Evolutionary conservation across 106 monocot genomes (phyloP), one percentile per base, ranked within the genome.

Genomic region (Narthecium ossifragum): DNA sequence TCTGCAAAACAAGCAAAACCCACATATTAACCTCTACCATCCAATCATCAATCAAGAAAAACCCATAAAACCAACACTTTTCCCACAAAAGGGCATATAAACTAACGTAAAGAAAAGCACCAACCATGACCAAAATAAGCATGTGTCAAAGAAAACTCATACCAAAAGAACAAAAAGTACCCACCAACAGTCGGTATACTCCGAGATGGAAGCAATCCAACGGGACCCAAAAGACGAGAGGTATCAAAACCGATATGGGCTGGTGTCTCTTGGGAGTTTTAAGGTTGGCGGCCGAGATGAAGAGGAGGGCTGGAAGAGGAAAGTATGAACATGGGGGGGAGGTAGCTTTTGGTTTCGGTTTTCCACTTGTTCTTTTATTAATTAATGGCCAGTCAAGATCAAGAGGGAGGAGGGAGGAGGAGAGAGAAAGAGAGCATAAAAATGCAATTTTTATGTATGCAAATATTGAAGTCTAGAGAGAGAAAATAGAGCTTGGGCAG

Each of bases 1-100:
- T 38, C 58, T 58, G 58, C 24, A 20, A 36, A 22, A 25, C 18
- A 37, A 58, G 20, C 31, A 58, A 49, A 49, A 49, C 43, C 18
- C 17, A 43, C 17, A 43, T 17, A n/a, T n/a, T n/a, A n/a, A n/a
- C n/a, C n/a, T n/a, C n/a, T n/a, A n/a, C n/a, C n/a, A n/a, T n/a
- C n/a, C n/a, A n/a, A n/a, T n/a, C n/a, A n/a, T n/a, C n/a, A n/a
- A n/a, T n/a, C n/a, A 43, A 18, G 43, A 18, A 18, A 13, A 43
- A 43, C 17, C 18, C 12, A 43, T 17, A 13, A 43, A 43, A 43
- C 4, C 43, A 43, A 11, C 36, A 5, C 36, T 6, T 6, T n/a
- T n/a, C n/a, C 5, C 5, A 11, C 36, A 37, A 37, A 43, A 43
- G 11, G 4, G 11, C 43, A 13, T 4, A 43, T 1, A 4, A 43